These are phyloP conservation scores for Panellus pusillus DNA, from an alignment of 768 basidiomycete species.

Conservation along the genomic window DNA sequence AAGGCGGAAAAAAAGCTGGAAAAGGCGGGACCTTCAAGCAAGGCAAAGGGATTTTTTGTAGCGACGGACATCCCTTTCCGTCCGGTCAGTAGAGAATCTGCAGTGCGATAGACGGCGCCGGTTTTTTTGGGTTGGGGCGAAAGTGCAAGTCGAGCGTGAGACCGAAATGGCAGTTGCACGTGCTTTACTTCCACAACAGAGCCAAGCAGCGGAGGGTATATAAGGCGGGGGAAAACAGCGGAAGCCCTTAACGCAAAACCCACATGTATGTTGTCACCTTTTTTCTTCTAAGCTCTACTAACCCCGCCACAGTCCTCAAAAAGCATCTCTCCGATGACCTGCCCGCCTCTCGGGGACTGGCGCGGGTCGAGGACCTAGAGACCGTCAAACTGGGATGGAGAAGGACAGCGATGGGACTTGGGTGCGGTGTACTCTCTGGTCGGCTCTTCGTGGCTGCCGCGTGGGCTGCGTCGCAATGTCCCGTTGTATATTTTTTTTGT, in stretches of 20 bases:
- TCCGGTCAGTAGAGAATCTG: conserved; percentile 26
- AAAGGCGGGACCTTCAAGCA: conserved; percentile 64
- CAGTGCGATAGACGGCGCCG: conserved; percentile 10
- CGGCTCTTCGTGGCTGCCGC: conserved; percentile 64
- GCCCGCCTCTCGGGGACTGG: conserved; percentile 68
- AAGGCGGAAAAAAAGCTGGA: conserved; percentile 21
- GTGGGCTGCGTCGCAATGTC: conserved; percentile 85
- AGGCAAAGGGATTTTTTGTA: conserved; percentile 81
- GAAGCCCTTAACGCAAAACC: conserved; percentile 48
- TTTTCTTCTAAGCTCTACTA: neutral
- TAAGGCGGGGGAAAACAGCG: neutral
- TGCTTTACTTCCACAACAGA: neutral
- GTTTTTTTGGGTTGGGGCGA: neutral
- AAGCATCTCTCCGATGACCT: conserved; percentile 90
- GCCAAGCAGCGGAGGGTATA: conserved; percentile 21
- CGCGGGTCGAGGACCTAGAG: conserved; percentile 83
- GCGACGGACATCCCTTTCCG: conserved; percentile 84
- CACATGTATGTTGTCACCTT: conserved; percentile 50
- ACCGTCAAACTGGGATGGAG: conserved; percentile 85
- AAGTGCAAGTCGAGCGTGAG: too few species aligned
- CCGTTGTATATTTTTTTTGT: conserved; percentile 71
- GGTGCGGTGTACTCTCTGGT: conserved; percentile 68
- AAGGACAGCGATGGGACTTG: conserved; percentile 77
- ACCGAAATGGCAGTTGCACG: neutral
- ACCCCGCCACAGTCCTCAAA: conserved; percentile 54